A percentile compares a stretch with the other conserved stretches of the same genome.
These are phyloP conservation scores for Calonectria henricotiae DNA, from an alignment of 2,329 filamentous ascomycete species.

Conservation along the genomic window DNA sequence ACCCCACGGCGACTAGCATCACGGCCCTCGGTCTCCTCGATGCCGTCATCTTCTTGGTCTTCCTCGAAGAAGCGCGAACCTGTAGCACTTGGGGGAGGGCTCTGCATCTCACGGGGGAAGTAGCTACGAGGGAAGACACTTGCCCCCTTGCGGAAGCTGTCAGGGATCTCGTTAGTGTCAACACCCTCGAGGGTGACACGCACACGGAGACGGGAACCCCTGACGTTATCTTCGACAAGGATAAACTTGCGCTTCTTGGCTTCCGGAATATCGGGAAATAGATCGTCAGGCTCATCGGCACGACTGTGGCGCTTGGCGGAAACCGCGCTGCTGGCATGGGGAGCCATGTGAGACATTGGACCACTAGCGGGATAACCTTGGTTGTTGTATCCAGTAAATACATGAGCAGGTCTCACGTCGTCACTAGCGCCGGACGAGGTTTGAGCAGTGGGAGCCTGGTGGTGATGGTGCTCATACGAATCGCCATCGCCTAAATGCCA, in stretches of 20 bases:
- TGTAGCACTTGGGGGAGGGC: slow-evolving; percentile 82
- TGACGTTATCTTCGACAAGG: slow-evolving; percentile 90
- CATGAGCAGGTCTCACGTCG: slow-evolving; percentile 82
- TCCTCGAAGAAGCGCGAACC: slow-evolving; percentile 83
- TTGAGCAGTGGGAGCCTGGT: slow-evolving; percentile 72
- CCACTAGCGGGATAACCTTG: slow-evolving; percentile 73
- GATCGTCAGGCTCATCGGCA: slow-evolving; percentile 75
- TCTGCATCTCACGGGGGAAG: slow-evolving; percentile 94
- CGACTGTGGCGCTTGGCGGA: slow-evolving; percentile 58
- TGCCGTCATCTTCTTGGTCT: slow-evolving; percentile 72
- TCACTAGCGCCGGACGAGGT: slow-evolving; percentile 67
- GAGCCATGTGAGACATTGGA: slow-evolving; percentile 76
- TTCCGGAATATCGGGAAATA: slow-evolving; percentile 92
- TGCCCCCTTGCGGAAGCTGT: slow-evolving; percentile 92
- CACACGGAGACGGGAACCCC: slow-evolving; percentile 86
- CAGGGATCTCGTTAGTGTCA: slow-evolving; percentile 95
- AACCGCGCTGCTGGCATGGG: slow-evolving; percentile 58
- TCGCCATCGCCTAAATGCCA: slow-evolving; percentile 72
- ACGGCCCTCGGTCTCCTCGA: slow-evolving; percentile 68
- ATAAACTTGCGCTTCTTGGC: slow-evolving; percentile 97
- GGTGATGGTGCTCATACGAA: slow-evolving; percentile 78
- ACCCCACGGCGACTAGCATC: slow-evolving; percentile 58
- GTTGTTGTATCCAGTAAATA: slow-evolving; percentile 79
- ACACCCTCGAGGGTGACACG: slow-evolving; percentile 94
- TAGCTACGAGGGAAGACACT: slow-evolving; percentile 93